A percentile compares a stretch with the other conserved stretches of the same genome.
Evolutionary conservation across 1,284 basidiomycete genomes (phyloP).

Genomic region (Leucoagaricus sp.): DNA sequence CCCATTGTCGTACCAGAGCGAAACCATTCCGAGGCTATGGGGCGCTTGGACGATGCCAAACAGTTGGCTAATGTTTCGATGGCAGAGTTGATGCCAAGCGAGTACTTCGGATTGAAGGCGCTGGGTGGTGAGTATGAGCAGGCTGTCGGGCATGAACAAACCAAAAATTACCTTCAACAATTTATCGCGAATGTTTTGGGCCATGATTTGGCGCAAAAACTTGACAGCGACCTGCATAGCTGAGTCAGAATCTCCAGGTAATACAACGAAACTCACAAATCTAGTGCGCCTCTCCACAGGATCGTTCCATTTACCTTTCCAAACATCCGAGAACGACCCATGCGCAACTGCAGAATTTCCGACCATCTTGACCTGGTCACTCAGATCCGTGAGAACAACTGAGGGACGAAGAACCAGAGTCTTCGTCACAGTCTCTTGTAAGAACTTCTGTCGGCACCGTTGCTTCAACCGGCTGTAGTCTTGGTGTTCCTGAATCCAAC

Average conservation of each 20-base stretch:
- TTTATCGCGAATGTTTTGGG: conserved; percentile 50
- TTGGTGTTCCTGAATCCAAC: conserved; percentile 47
- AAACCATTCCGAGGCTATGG: conserved; percentile 58
- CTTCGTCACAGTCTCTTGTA: conserved; percentile 55
- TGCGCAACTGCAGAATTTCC: conserved; percentile 43
- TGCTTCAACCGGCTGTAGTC: conserved; percentile 56
- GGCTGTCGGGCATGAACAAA: neutral
- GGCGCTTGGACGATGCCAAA: conserved; percentile 50
- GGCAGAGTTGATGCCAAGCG: conserved; percentile 55
- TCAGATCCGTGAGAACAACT: conserved; percentile 50
- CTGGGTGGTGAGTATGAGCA: conserved; percentile 27
- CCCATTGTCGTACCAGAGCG: conserved; percentile 60
- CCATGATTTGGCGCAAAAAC: conserved; percentile 54
- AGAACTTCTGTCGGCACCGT: conserved; percentile 53
- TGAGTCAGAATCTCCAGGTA: neutral
- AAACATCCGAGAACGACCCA: conserved; percentile 60
- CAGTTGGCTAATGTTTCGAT: conserved; percentile 50
- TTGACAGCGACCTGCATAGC: conserved; percentile 51
- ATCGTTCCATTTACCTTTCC: conserved; percentile 56
- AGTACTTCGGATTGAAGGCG: conserved; percentile 52
- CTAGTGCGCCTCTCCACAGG: conserved; percentile 38
- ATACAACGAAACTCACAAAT: conserved; percentile 28
- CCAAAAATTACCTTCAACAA: conserved; percentile 42
- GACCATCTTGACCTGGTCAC: conserved; percentile 47
- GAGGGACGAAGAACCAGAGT: conserved; percentile 51